Evolutionary conservation across 805 yeast species (phyloP), one percentile per base, ranked within the genome.

Genomic region (Wickerhamomyces bovis): DNA sequence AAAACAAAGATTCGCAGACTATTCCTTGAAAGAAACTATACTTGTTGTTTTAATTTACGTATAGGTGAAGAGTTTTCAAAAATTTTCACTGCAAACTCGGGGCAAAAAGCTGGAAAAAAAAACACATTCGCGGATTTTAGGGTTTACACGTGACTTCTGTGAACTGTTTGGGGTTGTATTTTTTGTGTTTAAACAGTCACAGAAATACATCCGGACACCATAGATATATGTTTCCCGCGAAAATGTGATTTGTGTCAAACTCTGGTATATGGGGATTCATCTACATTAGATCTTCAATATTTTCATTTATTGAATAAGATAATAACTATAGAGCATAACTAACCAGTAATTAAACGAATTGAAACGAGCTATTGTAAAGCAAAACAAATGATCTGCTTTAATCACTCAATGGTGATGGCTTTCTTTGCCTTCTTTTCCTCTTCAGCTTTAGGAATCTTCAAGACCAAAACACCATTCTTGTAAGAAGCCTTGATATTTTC

Each of bases 1-100:
- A 71, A 71, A 64, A 36, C 60, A 51, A 50, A 60, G 39, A 44
- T 45, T 21, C 53, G 88, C 92, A 78, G 92, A 85, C 90, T 84
- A 85, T 83, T 81, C 90, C 77, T 84, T 83, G 47, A 39, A 39
- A 54, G 42, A 39, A 28, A 28, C n/a, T 15, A 13, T 28, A 28
- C 31, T 7, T 28, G 15, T 28, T 13, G n/a, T 3, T 15, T 28
- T 13, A 28, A 28, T 28, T 36, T 20, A n/a, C 18, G 8, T 12
- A 20, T 20, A 3, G 18, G 35, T 44, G 31, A 39, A 42, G 35
- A 15, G 8, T 39, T 33, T 33, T 33, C 36, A 33, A 33, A 33
- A 33, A 8, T 33, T 33, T 33, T 33, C 36, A 18, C 36, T 33
- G 31, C 31, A 28, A 28, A 28, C 31, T 28, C n/a, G 15, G n/a